Evolutionary conservation across 495 filamentous ascomycete genomes (phyloP), one percentile per base, ranked within the genome.

Genomic region (Penicillium samsonianum): DNA sequence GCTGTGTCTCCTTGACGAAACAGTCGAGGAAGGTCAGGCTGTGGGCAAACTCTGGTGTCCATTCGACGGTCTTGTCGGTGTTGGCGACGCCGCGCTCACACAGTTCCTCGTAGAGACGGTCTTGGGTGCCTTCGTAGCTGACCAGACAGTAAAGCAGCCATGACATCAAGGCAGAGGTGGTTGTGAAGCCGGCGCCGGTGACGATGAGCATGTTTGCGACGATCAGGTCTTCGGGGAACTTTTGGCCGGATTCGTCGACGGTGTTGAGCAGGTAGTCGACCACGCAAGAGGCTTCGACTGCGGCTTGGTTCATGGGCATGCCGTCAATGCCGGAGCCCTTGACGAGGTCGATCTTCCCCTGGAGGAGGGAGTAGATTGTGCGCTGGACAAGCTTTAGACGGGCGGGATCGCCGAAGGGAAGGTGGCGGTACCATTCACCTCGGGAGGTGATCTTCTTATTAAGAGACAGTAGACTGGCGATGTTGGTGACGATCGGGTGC

Each of bases 1-100:
- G 73, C 46, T 81, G 83, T 0, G 75, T 78, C 60, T 85, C 83
- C 60, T 86, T 83, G 70, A 86, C 63, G 64, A 78, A 82, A 11
- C 71, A 76, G 54, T 83, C 81, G 14, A 84, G 73, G 55, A 76
- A 83, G 5, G 67, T 55, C 16, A 84, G 68, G 30, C 59, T 61
- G 50, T 78, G 68, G 0, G 74, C 64, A 0, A 73, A 52, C n/a
- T 82, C 82, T 1, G 73, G 62, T 1, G 73, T 71, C 60, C 61
- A 68, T 0, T 48, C 40, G 1, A 64, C 61, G 1, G 64, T 10
- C 4, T 68, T 78, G 20, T 78, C 58, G 17, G 50, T 28, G 4
- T 57, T 63, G 20, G 62, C 63, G 30, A 75, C 67, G 17, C 69
- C 77, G 55, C 78, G 54, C 64, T 82, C 74, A 47, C 79, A 63